Evolutionary conservation across 345 rosid species (phyloP).

Genomic region (Bruguiera parviflora): DNA sequence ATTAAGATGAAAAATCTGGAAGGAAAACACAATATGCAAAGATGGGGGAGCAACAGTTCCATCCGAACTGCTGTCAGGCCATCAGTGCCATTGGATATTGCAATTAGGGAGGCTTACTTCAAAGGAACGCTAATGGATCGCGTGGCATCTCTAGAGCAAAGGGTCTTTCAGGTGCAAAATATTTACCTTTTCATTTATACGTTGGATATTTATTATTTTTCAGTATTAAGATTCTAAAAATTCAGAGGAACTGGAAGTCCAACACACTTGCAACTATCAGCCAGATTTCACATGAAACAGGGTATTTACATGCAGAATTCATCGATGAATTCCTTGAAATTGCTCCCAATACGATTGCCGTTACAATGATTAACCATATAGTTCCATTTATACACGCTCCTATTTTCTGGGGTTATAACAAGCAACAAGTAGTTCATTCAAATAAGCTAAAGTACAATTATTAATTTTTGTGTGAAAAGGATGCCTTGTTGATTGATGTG

Average conservation of each 20-base stretch:
- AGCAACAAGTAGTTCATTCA: too few relatives aligned
- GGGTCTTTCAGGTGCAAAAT: slow-evolving; percentile 58
- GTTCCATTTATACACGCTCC: too few relatives aligned
- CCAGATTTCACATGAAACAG: too few relatives aligned
- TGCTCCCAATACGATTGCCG: too few relatives aligned
- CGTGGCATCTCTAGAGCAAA: slow-evolving; percentile 58
- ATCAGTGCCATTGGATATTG: slow-evolving; percentile 43
- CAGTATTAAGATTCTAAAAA: background rate
- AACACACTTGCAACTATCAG: too few relatives aligned
- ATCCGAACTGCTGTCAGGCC: slow-evolving; percentile 20
- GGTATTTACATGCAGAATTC: too few relatives aligned
- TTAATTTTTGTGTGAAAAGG: too few relatives aligned
- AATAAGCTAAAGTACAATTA: too few relatives aligned
- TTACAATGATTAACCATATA: too few relatives aligned
- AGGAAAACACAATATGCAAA: slow-evolving; percentile 41
- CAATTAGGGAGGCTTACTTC: slow-evolving; percentile 53
- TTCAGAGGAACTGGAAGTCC: background rate
- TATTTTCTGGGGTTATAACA: too few relatives aligned
- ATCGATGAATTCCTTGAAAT: too few relatives aligned
- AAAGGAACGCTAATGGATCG: slow-evolving; percentile 77
- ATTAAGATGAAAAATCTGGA: slow-evolving; percentile 62
- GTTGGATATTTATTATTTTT: background rate
- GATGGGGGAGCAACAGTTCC: slow-evolving; percentile 31
- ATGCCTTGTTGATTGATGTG: too few relatives aligned
- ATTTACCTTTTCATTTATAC: background rate